Conservation (phyloP, 2,329 filamentous ascomycete species). For the Cercospora sesami region DNA sequence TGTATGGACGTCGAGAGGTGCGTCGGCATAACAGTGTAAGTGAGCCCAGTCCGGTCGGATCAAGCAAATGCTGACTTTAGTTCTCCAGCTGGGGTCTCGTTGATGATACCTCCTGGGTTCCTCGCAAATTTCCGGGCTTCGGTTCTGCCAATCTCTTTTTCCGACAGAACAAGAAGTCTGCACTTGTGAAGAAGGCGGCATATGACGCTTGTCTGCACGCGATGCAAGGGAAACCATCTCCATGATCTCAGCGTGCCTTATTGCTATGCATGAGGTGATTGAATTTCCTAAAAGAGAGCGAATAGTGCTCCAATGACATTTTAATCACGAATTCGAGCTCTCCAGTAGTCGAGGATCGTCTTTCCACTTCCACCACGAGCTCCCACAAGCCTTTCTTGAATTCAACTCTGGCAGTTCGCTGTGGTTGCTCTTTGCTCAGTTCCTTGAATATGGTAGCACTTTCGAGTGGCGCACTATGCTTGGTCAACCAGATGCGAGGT, state of each 20-base stretch:
- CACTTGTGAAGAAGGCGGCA: conserved; percentile 52
- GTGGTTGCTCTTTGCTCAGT: conserved; percentile 3
- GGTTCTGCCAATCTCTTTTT: conserved; percentile 48
- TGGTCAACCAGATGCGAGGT: conserved; percentile 21
- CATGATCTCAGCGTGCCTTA: neutral
- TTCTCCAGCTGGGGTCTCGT: conserved; percentile 49
- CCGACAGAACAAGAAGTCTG: conserved; percentile 15
- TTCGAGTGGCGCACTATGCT: conserved; percentile 13
- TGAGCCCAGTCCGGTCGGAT: neutral
- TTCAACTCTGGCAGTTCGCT: conserved; percentile 17
- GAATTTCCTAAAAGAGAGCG: conserved; percentile 15
- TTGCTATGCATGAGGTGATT: conserved; percentile 12
- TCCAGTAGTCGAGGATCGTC: conserved; percentile 10
- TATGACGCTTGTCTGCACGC: conserved; percentile 22
- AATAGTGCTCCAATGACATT: conserved; percentile 23
- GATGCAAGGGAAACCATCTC: neutral
- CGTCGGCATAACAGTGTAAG: conserved; percentile 46
- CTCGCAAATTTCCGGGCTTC: conserved; percentile 37
- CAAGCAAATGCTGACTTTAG: neutral
- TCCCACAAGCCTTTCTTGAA: conserved; percentile 25
- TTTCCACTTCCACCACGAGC: conserved; percentile 20
- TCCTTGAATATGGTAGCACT: neutral
- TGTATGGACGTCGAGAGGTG: conserved; percentile 42
- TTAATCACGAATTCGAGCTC: conserved; percentile 24
- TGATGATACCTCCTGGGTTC: conserved; percentile 46